Percentiles rank a stretch among this genome's conserved stretches.
These are phyloP conservation scores for Panicum hallii DNA, from an alignment of 202 grass and related monocot species.

Conservation along the genomic window DNA sequence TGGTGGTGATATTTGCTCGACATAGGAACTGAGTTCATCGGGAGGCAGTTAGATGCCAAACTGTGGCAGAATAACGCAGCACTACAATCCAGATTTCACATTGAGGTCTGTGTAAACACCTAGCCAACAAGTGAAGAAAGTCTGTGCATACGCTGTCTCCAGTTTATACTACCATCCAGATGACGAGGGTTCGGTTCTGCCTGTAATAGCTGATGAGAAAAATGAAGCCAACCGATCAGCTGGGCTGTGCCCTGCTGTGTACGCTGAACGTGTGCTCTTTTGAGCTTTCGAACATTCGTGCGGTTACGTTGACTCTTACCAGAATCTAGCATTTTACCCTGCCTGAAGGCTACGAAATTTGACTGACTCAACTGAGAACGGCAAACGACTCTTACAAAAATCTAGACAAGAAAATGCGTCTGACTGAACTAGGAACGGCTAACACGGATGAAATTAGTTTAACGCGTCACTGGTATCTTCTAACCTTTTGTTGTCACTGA, in stretches of 20 bases:
- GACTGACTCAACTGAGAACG: not conserved
- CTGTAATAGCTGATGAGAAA: not conserved
- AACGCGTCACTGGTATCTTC: not conserved
- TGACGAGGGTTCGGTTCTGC: constrained; percentile 3
- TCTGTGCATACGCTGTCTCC: not conserved
- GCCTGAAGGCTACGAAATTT: not conserved
- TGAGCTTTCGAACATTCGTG: not conserved
- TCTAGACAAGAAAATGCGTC: not conserved
- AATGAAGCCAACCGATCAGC: not conserved
- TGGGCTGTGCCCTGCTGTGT: not conserved
- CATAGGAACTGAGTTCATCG: constrained; percentile 29
- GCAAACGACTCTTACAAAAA: too few species aligned
- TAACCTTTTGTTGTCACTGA: not conserved
- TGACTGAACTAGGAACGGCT: not conserved
- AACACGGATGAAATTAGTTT: not conserved
- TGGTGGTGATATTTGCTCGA: constrained; percentile 33
- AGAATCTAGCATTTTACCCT: not conserved
- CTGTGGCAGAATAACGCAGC: constrained; percentile 35
- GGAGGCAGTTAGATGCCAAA: constrained; percentile 1
- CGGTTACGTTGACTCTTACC: not conserved
- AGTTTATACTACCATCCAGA: not conserved
- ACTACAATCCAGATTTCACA: constrained; percentile 34
- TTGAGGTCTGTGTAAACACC: constrained; percentile 44
- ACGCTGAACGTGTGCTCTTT: not conserved
- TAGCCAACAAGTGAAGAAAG: constrained; percentile 13